Percentiles rank a stretch among this genome's conserved stretches.
Evolutionary conservation across 768 basidiomycete species (phyloP).

Genomic region (Boletus tylopilopsis): DNA sequence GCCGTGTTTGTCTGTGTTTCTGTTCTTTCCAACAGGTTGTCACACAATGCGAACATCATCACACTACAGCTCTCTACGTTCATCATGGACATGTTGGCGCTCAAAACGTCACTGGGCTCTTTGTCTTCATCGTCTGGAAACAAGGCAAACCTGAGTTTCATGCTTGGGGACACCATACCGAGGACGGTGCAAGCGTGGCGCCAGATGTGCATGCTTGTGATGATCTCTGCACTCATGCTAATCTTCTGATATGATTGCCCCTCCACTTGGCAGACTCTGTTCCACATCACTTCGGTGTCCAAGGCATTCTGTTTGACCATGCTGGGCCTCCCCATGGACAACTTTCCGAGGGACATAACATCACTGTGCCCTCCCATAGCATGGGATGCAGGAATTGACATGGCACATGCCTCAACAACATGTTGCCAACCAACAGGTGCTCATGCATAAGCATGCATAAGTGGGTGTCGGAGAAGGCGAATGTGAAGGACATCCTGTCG

Average conservation of each 20-base stretch:
- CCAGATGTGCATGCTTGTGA: constrained; percentile 28
- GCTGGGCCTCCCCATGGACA: constrained; percentile 41
- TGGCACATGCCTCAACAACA: constrained; percentile 37
- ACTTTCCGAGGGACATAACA: constrained; percentile 34
- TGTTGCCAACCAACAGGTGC: constrained; percentile 41
- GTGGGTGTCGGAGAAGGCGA: constrained; percentile 37
- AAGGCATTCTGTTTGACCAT: constrained; percentile 39
- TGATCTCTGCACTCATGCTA: neutral
- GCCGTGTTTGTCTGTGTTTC: too few relatives aligned
- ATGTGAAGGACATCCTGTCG: constrained; percentile 36
- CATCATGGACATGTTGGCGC: constrained; percentile 15
- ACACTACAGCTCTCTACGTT: constrained; percentile 15
- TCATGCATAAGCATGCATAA: constrained; percentile 38
- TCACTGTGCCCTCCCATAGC: constrained; percentile 33
- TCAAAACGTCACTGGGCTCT: constrained; percentile 28
- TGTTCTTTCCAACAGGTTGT: too few relatives aligned
- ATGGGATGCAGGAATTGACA: constrained; percentile 25
- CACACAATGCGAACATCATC: too few relatives aligned
- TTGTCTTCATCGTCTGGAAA: constrained; percentile 24
- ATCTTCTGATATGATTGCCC: neutral
- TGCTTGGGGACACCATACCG: constrained; percentile 35
- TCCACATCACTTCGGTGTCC: constrained; percentile 35
- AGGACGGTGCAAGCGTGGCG: constrained; percentile 30
- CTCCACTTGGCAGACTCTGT: constrained; percentile 38
- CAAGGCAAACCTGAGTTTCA: constrained; percentile 28